Evolutionary conservation across 257 asterid species (phyloP).

Genomic region (Linderniella brevidens): DNA sequence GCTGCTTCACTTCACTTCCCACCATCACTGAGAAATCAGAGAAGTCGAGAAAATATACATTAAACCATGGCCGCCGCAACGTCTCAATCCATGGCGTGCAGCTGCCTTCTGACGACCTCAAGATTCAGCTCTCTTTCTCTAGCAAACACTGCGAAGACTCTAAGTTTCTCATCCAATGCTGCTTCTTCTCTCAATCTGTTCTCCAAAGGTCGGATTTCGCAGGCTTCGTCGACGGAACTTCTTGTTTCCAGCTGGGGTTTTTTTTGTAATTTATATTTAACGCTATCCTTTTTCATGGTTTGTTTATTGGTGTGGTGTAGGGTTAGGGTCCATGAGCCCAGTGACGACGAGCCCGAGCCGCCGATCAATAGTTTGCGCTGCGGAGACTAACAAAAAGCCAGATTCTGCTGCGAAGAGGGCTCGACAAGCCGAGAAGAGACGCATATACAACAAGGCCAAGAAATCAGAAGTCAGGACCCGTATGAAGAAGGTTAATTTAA

Average conservation of each 20-base stretch:
- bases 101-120: constrained; percentile 28
- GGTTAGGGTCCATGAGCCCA: constrained; percentile 24
- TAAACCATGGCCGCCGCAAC: constrained; percentile 26
- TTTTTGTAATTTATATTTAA: constrained; percentile 1
- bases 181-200: constrained; percentile 44
- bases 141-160: constrained; percentile 13
- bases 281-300: neutral
- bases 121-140: constrained; percentile 38
- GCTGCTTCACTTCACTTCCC: too few relatives aligned
- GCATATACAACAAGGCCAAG: constrained; percentile 45
- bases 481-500: constrained; percentile 58
- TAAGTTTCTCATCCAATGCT: constrained; percentile 54
- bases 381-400: constrained; percentile 48
- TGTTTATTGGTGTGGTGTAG: constrained; percentile 12
- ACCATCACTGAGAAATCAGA: too few relatives aligned
- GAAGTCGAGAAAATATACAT: neutral
- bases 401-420: constrained; percentile 98
- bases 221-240: neutral
- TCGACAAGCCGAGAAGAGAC: constrained; percentile 92
- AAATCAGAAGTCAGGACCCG: constrained; percentile 83
- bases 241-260: neutral
- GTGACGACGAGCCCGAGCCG: constrained; percentile 26
- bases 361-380: constrained; percentile 60
- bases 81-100: constrained; percentile 49
- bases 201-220: constrained; percentile 34